These are phyloP conservation scores for Eucalyptus polybractea DNA, from an alignment of 345 rosid species.

Conservation along the genomic window DNA sequence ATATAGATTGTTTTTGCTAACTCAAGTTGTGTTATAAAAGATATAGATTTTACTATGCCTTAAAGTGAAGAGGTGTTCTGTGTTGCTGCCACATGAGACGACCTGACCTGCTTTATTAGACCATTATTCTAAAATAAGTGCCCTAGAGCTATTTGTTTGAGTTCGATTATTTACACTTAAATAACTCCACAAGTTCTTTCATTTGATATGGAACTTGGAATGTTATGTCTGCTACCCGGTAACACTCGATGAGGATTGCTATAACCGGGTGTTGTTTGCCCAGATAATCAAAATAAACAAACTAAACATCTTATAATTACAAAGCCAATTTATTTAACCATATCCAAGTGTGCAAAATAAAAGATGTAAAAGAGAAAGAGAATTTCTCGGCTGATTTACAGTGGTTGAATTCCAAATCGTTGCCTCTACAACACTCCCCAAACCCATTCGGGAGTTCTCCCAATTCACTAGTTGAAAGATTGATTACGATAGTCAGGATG, in stretches of 20 bases:
- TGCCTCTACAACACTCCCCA: not conserved
- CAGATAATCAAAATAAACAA: not conserved
- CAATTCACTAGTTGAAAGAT: fast-evolving
- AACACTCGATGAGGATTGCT: not conserved
- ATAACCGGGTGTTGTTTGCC: fast-evolving
- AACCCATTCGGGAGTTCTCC: not conserved
- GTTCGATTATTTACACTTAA: not conserved
- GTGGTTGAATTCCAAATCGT: not conserved
- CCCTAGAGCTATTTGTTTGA: not conserved
- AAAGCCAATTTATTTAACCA: not conserved
- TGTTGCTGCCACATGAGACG: not conserved
- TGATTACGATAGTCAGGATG: fast-evolving
- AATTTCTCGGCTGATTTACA: not conserved
- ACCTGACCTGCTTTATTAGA: not conserved
- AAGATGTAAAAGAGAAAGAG: not conserved
- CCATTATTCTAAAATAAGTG: not conserved
- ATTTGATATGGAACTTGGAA: not conserved
- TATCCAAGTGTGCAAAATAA: not conserved
- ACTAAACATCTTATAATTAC: not conserved
- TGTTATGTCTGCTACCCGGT: not conserved
- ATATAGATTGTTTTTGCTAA: not conserved
- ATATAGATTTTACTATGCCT: not conserved
- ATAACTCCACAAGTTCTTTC: not conserved
- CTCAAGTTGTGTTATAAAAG: fast-evolving
- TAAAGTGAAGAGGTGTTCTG: not conserved